phyloP scores from a whole-genome alignment of 805 yeast species.

The Cyberlindnera sargentensis region DNA sequence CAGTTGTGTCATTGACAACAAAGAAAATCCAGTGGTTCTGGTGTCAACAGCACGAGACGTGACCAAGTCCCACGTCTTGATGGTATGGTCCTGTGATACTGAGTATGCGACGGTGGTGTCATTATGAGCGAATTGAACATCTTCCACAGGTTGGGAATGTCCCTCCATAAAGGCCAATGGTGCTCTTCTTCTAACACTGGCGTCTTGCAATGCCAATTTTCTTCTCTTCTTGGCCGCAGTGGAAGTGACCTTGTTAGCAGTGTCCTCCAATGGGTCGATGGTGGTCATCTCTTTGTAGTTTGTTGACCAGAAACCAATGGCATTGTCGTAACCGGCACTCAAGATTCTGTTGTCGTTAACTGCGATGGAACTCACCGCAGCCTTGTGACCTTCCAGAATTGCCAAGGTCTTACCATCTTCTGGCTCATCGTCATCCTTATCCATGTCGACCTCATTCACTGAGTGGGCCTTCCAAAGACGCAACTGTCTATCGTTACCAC shows the following conservation, averaged over 20 bases:
- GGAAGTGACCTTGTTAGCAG: slow-evolving; percentile 46
- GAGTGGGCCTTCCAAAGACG: slow-evolving; percentile 78
- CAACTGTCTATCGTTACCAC: slow-evolving; percentile 83
- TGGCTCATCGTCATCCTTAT: slow-evolving; percentile 36
- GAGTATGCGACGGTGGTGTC: slow-evolving; percentile 87
- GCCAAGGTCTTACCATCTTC: slow-evolving; percentile 76
- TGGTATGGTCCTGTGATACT: slow-evolving; percentile 91
- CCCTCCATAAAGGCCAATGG: slow-evolving; percentile 75
- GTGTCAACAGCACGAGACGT: slow-evolving; percentile 84
- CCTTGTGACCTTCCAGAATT: slow-evolving; percentile 83
- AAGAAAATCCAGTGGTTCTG: slow-evolving; percentile 76
- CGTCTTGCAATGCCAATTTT: slow-evolving; percentile 69
- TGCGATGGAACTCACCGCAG: slow-evolving; percentile 73
- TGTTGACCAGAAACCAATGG: slow-evolving; percentile 86
- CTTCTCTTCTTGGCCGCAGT: slow-evolving; percentile 87
- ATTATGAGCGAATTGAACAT: slow-evolving; percentile 60
- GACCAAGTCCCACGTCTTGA: slow-evolving; percentile 93
- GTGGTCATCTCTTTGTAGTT: slow-evolving; percentile 75
- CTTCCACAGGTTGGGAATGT: slow-evolving; percentile 85
- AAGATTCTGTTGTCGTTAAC: slow-evolving; percentile 51
- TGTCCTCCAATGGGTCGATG: slow-evolving; percentile 40
- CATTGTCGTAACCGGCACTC: slow-evolving; percentile 78
- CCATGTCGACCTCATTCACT: slow-evolving; percentile 18
- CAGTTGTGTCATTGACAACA: slow-evolving; percentile 67
- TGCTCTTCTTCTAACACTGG: slow-evolving; percentile 70